Percentiles rank a stretch among this genome's conserved stretches.
These are phyloP conservation scores for Fistulinella cinereoalba DNA, from an alignment of 1,284 basidiomycete genomes.

Conservation along the genomic window DNA sequence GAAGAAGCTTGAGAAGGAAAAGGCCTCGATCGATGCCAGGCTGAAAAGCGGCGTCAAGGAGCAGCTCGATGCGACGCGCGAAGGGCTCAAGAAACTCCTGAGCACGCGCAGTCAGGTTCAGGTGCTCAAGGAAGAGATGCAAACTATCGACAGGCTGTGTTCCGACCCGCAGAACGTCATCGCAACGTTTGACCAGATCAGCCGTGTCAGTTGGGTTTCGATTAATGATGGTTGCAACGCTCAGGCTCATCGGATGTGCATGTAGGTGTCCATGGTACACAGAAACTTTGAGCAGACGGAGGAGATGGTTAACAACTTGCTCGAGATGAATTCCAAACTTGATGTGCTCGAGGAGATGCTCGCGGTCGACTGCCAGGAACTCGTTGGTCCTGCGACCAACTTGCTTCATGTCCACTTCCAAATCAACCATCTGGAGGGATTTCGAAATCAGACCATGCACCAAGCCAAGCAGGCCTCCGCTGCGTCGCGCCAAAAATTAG, in stretches of 20 bases:
- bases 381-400: constrained; percentile 83
- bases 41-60: constrained; percentile 92
- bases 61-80: constrained; percentile 88
- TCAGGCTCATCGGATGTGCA: neutral
- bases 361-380: constrained; percentile 65
- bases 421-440: constrained; percentile 85
- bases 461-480: constrained; percentile 85
- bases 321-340: constrained; percentile 86
- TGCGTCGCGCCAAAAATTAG: constrained; percentile 65
- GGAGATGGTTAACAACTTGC: constrained; percentile 91
- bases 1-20: constrained; percentile 96
- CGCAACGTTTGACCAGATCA: constrained; percentile 88
- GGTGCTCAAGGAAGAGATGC: constrained; percentile 90
- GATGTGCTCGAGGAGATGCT: constrained; percentile 80
- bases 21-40: constrained; percentile 91
- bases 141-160: constrained; percentile 78
- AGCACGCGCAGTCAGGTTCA: constrained; percentile 83
- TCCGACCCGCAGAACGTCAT: constrained; percentile 71
- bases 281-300: constrained; percentile 94
- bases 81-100: constrained; percentile 85
- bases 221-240: too few relatives aligned
- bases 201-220: constrained; percentile 57
- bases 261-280: constrained; percentile 91
- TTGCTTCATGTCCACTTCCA: constrained; percentile 90
- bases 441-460: constrained; percentile 91